A percentile compares a stretch with the other conserved stretches of the same genome.
These are phyloP conservation scores for Chytridium lagenaria DNA, from an alignment of 371 early-diverging fungal genomes.

Conservation along the genomic window DNA sequence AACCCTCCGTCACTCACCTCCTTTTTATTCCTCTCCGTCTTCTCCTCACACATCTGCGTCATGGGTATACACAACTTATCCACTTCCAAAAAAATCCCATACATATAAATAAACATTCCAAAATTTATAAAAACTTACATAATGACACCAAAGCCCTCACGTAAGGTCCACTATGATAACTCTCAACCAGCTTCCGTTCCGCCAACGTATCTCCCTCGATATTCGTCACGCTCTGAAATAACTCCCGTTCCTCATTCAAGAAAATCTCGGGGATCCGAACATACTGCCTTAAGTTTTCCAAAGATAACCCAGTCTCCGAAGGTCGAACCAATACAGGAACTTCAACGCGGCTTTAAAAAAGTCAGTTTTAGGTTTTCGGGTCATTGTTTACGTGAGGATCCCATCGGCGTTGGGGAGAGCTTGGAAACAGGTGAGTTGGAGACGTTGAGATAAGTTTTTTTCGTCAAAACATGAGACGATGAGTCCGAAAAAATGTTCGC, in stretches of 20 bases:
- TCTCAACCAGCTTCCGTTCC: slow-evolving; percentile 51
- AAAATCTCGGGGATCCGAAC: slow-evolving; percentile 34
- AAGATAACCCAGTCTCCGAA: not conserved
- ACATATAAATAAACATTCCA: not conserved
- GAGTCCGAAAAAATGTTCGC: slow-evolving; percentile 70
- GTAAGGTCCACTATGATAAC: slow-evolving; percentile 66
- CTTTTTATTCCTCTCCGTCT: slow-evolving; percentile 34
- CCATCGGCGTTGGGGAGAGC: slow-evolving; percentile 9
- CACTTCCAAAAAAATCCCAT: slow-evolving; percentile 46
- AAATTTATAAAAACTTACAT: slow-evolving; percentile 1
- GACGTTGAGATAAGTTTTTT: slow-evolving; percentile 20
- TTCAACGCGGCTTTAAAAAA: slow-evolving; percentile 21
- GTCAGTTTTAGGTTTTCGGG: no score
- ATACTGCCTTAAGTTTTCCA: slow-evolving; percentile 15
- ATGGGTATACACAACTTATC: slow-evolving; percentile 66
- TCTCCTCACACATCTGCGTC: slow-evolving; percentile 53
- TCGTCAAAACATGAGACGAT: slow-evolving; percentile 75
- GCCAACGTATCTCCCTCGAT: slow-evolving; percentile 33
- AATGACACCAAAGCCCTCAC: slow-evolving; percentile 55
- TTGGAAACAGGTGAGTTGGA: slow-evolving; percentile 41
- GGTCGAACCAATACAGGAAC: slow-evolving; percentile 30
- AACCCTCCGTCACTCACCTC: no score
- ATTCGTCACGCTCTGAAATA: slow-evolving; percentile 14
- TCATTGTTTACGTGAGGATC: not conserved
- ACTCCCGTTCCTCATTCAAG: slow-evolving; percentile 15